Conservation (phyloP, 345 rosid species). For the Arabis hirsuta region DNA sequence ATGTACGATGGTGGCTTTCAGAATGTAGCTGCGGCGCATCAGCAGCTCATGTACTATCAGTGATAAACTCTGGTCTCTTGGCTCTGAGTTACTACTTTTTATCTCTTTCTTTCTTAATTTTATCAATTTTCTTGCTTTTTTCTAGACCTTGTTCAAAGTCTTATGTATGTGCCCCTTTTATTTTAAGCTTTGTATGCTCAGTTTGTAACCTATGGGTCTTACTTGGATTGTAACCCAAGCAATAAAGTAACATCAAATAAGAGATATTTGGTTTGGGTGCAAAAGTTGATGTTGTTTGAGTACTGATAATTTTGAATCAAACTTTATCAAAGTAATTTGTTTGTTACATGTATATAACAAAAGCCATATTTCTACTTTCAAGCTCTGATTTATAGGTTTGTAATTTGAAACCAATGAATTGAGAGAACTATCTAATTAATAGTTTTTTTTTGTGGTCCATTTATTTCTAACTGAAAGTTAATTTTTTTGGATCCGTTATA, state of each 20-base stretch:
- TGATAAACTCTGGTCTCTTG: conserved; percentile 33
- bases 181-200: conserved; percentile 23
- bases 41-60: conserved; percentile 89
- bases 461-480: no score
- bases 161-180: conserved; percentile 30
- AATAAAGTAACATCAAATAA: conserved; percentile 33
- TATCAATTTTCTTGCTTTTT: conserved; percentile 14
- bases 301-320: background rate
- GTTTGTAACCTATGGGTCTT: conserved; percentile 31
- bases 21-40: conserved; percentile 75
- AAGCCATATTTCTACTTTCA: no score
- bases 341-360: no score
- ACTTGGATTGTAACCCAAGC: conserved; percentile 19
- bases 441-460: no score
- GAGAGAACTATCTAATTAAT: no score
- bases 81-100: conserved; percentile 6
- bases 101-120: conserved; percentile 1
- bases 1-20: conserved; percentile 86
- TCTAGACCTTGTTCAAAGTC: conserved; percentile 31
- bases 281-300: conserved; percentile 3
- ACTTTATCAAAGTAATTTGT: background rate
- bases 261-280: conserved; percentile 14
- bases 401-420: no score
- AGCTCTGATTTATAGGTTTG: no score
- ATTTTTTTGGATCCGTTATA: no score